Evolutionary conservation across 1,139 yeast species (phyloP), one percentile per base, ranked within the genome.

Genomic region (Suhomyces kunorum): DNA sequence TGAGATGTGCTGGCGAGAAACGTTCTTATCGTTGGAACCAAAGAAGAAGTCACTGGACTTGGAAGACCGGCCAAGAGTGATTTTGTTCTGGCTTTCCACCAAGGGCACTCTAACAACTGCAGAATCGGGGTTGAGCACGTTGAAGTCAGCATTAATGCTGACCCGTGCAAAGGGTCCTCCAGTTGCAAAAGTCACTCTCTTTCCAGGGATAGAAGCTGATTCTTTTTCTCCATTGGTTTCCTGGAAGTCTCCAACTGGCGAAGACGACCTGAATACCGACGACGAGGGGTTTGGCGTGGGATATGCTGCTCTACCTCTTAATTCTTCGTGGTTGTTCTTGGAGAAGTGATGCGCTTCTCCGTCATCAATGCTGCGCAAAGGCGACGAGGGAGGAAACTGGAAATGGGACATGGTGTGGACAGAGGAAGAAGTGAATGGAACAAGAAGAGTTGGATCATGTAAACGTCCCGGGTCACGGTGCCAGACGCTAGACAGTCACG

Each of bases 331-430:
- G 28, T 26, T 28, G 33, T 22, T 29, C 38, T 35, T 38, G 27
- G 33, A 8, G 35, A 25, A 32, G 38, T 59, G 55, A 6, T 65
- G 63, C 23, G 16, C 15, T 5, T 63, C 66, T 27, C 51, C 52
- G 32, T 55, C 58, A 19, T 47, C 56, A 29, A 49, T 55, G 40
- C 64, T 66, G 39, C 71, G 57, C 44, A 78, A 68, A 2, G 87
- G 86, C 22, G 86, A 81, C 19, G 86, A 80, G 15, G 87, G 87
- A 9, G 84, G 85, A 57, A 79, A 80, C 54, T 73, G 80, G 35
- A 59, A 57, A 43, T 48, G 45, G 28, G 58, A 49, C 58, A 54
- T 25, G 30, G 20, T 18, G n/a, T 8, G 14, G 20, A 29, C 29
- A 13, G 24, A 13, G 19, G 24, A 29, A 28, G 23, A 29, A 29